Conservation (phyloP, 2,329 filamentous ascomycete species). For the Alternaria solani region DNA sequence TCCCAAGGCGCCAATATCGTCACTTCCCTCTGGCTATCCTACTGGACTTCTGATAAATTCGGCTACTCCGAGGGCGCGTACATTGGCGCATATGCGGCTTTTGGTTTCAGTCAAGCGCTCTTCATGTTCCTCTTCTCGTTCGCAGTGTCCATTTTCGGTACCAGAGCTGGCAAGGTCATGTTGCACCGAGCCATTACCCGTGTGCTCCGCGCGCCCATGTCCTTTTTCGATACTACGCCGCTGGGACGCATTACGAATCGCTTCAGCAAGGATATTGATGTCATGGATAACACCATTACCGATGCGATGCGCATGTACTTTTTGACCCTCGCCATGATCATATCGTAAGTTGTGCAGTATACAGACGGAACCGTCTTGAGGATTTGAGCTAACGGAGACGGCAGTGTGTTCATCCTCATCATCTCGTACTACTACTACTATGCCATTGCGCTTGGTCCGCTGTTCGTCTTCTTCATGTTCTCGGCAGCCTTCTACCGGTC, state of each 20-base stretch:
- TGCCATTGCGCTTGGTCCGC: constrained; percentile 70
- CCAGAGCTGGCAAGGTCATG: constrained; percentile 81
- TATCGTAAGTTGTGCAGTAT: constrained; percentile 50
- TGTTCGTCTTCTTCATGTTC: constrained; percentile 80
- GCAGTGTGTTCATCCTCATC: constrained; percentile 81
- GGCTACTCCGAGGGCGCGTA: constrained; percentile 72
- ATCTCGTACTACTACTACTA: constrained; percentile 97
- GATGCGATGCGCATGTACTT: constrained; percentile 95
- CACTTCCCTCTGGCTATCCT: constrained; percentile 92
- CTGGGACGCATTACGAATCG: constrained; percentile 95
- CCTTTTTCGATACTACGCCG: constrained; percentile 97
- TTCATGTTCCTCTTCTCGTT: constrained; percentile 80
- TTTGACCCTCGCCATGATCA: constrained; percentile 81
- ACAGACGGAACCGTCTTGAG: neutral
- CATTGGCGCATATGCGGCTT: constrained; percentile 62
- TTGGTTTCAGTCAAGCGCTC: constrained; percentile 36
- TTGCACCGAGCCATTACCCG: constrained; percentile 79
- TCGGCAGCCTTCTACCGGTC: constrained; percentile 88
- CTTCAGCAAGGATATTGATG: constrained; percentile 93
- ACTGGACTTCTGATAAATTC: constrained; percentile 86
- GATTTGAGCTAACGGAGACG: constrained; percentile 14
- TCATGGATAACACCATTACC: constrained; percentile 92
- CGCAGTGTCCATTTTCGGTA: constrained; percentile 78
- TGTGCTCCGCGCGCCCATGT: constrained; percentile 75
- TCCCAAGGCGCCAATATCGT: constrained; percentile 86